A percentile compares a stretch with the other conserved stretches of the same genome.
phyloP scores from a whole-genome alignment of 257 asterid genomes.

The Solanum tarapatanum region DNA sequence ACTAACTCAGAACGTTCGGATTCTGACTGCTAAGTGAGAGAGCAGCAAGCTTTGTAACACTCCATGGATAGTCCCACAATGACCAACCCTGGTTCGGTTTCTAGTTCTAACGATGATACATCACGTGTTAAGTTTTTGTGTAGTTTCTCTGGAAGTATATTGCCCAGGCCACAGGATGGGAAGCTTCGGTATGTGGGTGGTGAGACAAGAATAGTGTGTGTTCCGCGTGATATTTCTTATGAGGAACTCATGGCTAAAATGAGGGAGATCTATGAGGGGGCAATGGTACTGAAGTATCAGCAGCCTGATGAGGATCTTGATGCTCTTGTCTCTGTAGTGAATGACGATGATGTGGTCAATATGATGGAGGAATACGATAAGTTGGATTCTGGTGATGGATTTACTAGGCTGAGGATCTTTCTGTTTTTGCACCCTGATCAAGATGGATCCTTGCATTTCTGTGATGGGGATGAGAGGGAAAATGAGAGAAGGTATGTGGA shows the following conservation, averaged over 20 bases:
- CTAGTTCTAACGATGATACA: constrained; percentile 46
- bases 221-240: constrained; percentile 59
- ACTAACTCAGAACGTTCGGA: constrained; percentile 11
- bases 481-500: constrained; percentile 90
- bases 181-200: constrained; percentile 96
- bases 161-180: constrained; percentile 96
- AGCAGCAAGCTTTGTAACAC: constrained; percentile 7
- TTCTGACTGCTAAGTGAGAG: constrained; percentile 11
- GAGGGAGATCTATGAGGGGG: constrained; percentile 88
- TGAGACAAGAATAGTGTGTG: constrained; percentile 80
- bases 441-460: constrained; percentile 63
- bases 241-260: constrained; percentile 83
- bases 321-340: constrained; percentile 92
- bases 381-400: constrained; percentile 71
- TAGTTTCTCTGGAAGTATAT: constrained; percentile 78
- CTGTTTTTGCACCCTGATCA: constrained; percentile 57
- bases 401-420: constrained; percentile 80
- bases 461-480: constrained; percentile 88
- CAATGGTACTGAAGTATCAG: constrained; percentile 66
- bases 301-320: constrained; percentile 99
- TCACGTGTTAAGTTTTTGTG: constrained; percentile 84
- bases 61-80: constrained; percentile 62
- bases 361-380: constrained; percentile 99
- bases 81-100: constrained; percentile 26
- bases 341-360: constrained; percentile 88